Conservation (phyloP, 306 rosid species). For the Ziziphus jujuba region DNA sequence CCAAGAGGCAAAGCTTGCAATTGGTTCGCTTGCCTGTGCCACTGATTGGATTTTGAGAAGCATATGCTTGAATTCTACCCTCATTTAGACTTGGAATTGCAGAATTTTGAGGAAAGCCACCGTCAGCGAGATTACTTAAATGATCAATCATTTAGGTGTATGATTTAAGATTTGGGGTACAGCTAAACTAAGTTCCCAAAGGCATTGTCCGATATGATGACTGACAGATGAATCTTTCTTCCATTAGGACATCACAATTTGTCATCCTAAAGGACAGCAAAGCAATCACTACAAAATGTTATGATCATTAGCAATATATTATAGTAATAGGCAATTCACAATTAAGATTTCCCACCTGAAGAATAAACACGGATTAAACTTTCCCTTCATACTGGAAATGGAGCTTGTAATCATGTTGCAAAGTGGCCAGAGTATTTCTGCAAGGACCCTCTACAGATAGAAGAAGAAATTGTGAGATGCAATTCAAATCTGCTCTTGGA, state of each 20-base stretch:
- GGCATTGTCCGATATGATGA: too few relatives aligned
- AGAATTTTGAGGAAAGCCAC: too few relatives aligned
- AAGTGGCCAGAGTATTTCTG: slow-evolving; percentile 68
- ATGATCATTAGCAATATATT: slow-evolving; percentile 4
- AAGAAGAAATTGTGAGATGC: slow-evolving; percentile 12
- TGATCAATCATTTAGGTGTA: too few relatives aligned
- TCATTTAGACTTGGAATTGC: too few relatives aligned
- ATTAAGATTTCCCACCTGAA: slow-evolving; percentile 8
- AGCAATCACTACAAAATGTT: slow-evolving; percentile 18
- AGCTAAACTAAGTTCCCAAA: slow-evolving; percentile 5
- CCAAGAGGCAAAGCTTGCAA: too few relatives aligned
- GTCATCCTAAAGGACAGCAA: slow-evolving; percentile 1
- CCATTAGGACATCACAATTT: slow-evolving; percentile 1
- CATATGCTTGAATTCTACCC: too few relatives aligned
- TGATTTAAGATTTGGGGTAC: background rate
- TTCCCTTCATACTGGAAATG: slow-evolving; percentile 79
- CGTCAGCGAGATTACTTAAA: too few relatives aligned
- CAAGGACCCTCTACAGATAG: slow-evolving; percentile 92
- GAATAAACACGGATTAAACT: slow-evolving; percentile 45
- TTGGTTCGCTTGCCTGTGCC: too few relatives aligned
- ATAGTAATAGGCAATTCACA: background rate
- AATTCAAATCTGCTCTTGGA: slow-evolving; percentile 14
- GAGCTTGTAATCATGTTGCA: slow-evolving; percentile 71
- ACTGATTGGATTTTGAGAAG: too few relatives aligned
- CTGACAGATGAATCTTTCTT: slow-evolving; percentile 4